Percentiles rank a stretch among this genome's conserved stretches.
These are phyloP conservation scores for Exophiala aquamarina DNA, from an alignment of 2,329 filamentous ascomycete species.

Conservation along the genomic window DNA sequence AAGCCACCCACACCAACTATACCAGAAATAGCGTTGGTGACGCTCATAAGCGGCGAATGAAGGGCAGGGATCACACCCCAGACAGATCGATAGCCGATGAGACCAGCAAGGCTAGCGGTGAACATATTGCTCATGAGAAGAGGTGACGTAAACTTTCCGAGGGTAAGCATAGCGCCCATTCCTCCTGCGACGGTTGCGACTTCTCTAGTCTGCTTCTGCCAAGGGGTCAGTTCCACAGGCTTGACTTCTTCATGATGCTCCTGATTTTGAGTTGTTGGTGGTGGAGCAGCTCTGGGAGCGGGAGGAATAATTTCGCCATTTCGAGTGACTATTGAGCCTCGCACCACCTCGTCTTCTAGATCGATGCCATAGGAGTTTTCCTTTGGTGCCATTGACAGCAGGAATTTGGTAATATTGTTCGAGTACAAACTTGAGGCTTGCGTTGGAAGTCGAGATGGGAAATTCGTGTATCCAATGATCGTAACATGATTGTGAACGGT, in stretches of 20 bases:
- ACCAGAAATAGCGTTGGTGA: constrained; percentile 85
- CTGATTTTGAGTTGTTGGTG: constrained; percentile 54
- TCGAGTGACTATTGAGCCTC: constrained; percentile 78
- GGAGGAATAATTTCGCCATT: constrained; percentile 75
- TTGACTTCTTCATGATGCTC: constrained; percentile 56
- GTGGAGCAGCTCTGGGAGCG: constrained; percentile 67
- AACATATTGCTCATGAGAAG: constrained; percentile 87
- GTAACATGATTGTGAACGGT: constrained; percentile 74
- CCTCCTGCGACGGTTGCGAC: constrained; percentile 73
- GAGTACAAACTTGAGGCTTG: constrained; percentile 89
- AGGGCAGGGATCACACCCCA: constrained; percentile 84
- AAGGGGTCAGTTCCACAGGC: constrained; percentile 71
- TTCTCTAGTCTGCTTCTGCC: constrained; percentile 75
- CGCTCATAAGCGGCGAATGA: constrained; percentile 87
- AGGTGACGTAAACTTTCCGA: constrained; percentile 79
- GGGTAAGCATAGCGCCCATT: constrained; percentile 71
- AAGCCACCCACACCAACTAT: constrained; percentile 88
- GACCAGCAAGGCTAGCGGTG: constrained; percentile 76
- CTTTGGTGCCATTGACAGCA: constrained; percentile 76
- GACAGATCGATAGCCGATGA: constrained; percentile 85
- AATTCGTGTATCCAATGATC: constrained; percentile 87
- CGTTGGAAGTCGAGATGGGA: constrained; percentile 81
- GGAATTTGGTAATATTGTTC: constrained; percentile 88
- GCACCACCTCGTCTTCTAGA: constrained; percentile 79
- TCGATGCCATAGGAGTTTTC: constrained; percentile 80